Evolutionary conservation across 805 yeast species (phyloP).

Genomic region (Metschnikowia matae): DNA sequence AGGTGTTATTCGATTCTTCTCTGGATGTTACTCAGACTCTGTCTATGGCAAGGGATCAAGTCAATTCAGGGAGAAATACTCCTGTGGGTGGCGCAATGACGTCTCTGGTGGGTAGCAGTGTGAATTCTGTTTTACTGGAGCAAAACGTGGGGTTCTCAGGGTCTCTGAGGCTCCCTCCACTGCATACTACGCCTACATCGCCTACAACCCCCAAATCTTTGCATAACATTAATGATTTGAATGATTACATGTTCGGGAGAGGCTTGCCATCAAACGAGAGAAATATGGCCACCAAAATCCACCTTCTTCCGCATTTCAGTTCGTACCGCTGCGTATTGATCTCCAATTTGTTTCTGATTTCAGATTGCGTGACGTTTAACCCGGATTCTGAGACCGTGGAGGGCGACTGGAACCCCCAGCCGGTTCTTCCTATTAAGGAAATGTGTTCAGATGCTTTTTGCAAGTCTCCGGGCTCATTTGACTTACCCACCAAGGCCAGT

Average conservation of each 20-base stretch:
- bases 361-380: constrained; percentile 17
- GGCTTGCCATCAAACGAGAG: constrained; percentile 50
- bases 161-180: not conserved
- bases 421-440: constrained; percentile 34
- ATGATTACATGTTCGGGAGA: constrained; percentile 54
- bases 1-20: constrained; percentile 45
- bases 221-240: constrained; percentile 43
- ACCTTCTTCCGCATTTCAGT: constrained; percentile 41
- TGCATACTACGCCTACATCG: not conserved
- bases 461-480: constrained; percentile 3
- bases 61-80: not conserved
- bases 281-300: constrained; percentile 43
- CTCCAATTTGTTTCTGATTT: constrained; percentile 43
- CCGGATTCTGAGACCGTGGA: constrained; percentile 2
- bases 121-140: not conserved
- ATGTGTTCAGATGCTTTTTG: constrained; percentile 13
- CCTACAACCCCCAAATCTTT: constrained; percentile 19
- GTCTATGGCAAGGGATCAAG: not conserved
- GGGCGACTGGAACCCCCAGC: constrained; percentile 39
- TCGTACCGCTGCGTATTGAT: constrained; percentile 36
- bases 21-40: constrained; percentile 17
- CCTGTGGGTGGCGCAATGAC: not conserved
- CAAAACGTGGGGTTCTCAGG: not conserved
- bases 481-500: constrained; percentile 1
- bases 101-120: too few relatives aligned